Evolutionary conservation across 2,329 filamentous ascomycete species (phyloP), one percentile per base, ranked within the genome.

Genomic region (Colletotrichum siamense): DNA sequence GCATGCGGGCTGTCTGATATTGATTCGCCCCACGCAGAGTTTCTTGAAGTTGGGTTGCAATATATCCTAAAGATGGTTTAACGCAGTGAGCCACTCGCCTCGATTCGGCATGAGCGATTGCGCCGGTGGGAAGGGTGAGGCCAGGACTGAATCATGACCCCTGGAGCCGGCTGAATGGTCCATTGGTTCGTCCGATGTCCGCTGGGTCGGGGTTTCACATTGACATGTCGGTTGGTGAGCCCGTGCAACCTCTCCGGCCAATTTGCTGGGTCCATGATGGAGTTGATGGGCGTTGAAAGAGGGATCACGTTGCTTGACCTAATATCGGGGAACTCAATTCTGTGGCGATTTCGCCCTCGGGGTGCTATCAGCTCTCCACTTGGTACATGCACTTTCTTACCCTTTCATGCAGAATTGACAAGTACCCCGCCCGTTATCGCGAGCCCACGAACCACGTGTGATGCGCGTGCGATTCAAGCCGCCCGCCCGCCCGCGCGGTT

Each of bases 101-200:
- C 5, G 13, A 59, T 49, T 30, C 26, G 44, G 63, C 62, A 24
- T 64, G 34, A 59, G 64, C 64, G 59, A 65, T 16, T 36, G 26
- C 26, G 24, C 28, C n/a, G 32, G 63, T 63, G 30, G 70, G 70
- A 28, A 18, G 64, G 24, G 57, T 22, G 59, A 49, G 36, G 26
- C n/a, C 9, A 34, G n/a, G 57, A 39, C 39, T 76, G 74, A 76
- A 73, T 76, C 74, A 76, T 76, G 70, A 66, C 57, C 73, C 73
- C 70, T 76, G 64, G 70, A 15, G 16, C n/a, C 36, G 34, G 70
- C 65, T 24, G 13, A 32, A 44, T 36, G 70, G 4, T 65, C 64
- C 57, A 69, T 73, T 73, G 70, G 73, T 76, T 73, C 73, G 49
- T 76, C 73, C 28, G 70, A 76, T 76, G 59, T 69, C 64, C 34